Percentiles rank a stretch among this genome's conserved stretches.
Evolutionary conservation across 108 stramenopile species (phyloP).

Genomic region (Conticribra guillardii): DNA sequence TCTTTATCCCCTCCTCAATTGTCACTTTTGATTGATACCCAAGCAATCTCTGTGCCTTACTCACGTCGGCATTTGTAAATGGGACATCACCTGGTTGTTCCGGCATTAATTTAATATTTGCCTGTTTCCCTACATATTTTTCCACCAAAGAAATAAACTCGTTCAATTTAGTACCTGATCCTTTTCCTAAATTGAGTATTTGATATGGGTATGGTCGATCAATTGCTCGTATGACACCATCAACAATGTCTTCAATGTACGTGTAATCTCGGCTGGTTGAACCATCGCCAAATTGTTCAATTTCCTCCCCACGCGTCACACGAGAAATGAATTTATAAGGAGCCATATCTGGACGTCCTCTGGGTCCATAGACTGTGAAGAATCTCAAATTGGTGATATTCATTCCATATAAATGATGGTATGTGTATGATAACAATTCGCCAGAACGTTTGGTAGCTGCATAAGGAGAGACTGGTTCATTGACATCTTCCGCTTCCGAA

Average conservation of each 20-base stretch:
- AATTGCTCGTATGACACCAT: slow-evolving; percentile 94
- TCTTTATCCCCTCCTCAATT: slow-evolving; percentile 94
- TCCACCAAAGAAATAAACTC: slow-evolving; percentile 95
- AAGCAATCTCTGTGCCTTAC: slow-evolving; percentile 85
- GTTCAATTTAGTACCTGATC: slow-evolving; percentile 85
- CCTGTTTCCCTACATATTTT: slow-evolving; percentile 85
- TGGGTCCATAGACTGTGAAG: slow-evolving; percentile 97
- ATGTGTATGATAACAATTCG: slow-evolving; percentile 97
- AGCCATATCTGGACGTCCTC: slow-evolving; percentile 97
- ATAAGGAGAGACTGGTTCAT: slow-evolving; percentile 96
- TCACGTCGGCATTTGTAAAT: slow-evolving; percentile 95
- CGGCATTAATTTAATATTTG: slow-evolving; percentile 87
- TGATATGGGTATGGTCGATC: slow-evolving; percentile 94
- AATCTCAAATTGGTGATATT: slow-evolving; percentile 95
- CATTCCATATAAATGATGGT: slow-evolving; percentile 94
- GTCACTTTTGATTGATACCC: slow-evolving; percentile 92
- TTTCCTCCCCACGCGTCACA: slow-evolving; percentile 86
- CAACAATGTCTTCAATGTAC: slow-evolving; percentile 98
- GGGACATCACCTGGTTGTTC: slow-evolving; percentile 99
- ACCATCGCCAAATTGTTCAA: slow-evolving; percentile 99
- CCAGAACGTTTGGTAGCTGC: slow-evolving; percentile 98
- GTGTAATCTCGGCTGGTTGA: slow-evolving; percentile 95
- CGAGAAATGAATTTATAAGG: slow-evolving; percentile 98
- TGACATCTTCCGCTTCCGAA: slow-evolving; percentile 93
- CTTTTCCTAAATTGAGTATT: slow-evolving; percentile 97